Evolutionary conservation across 768 basidiomycete genomes (phyloP).

Genomic region (Calocera viscosa): DNA sequence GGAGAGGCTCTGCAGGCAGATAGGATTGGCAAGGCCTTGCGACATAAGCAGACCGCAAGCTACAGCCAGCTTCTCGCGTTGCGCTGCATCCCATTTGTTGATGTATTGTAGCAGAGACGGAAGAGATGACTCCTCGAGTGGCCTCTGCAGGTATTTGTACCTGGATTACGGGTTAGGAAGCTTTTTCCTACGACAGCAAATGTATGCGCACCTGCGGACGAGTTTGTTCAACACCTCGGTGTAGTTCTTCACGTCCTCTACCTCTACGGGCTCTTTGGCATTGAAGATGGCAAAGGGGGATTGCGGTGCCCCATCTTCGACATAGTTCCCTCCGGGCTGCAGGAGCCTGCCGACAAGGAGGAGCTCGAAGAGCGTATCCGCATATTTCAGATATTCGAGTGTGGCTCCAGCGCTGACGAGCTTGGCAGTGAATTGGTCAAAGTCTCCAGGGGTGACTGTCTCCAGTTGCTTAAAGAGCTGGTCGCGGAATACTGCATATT

Average conservation of each 20-base stretch:
- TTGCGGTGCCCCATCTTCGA: constrained; percentile 74
- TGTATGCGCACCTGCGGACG: constrained; percentile 63
- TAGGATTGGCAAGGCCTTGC: constrained; percentile 66
- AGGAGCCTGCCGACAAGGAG: constrained; percentile 90
- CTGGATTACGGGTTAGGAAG: constrained; percentile 31
- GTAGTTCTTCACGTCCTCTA: constrained; percentile 83
- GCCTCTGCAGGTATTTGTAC: constrained; percentile 98
- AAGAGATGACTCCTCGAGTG: constrained; percentile 75
- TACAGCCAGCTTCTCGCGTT: constrained; percentile 72
- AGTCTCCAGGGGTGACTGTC: constrained; percentile 64
- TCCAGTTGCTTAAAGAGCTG: constrained; percentile 85
- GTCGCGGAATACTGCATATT: constrained; percentile 67
- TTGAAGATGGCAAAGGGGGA: constrained; percentile 84
- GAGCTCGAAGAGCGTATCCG: constrained; percentile 91
- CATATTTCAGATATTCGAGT: constrained; percentile 94
- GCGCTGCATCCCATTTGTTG: constrained; percentile 64
- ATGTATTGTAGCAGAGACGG: constrained; percentile 79
- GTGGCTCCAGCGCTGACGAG: constrained; percentile 84
- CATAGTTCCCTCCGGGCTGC: constrained; percentile 84
- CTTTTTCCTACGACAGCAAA: constrained; percentile 10
- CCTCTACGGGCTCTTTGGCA: constrained; percentile 61
- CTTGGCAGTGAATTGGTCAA: constrained; percentile 68
- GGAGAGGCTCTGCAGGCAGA: constrained; percentile 66
- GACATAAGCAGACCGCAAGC: constrained; percentile 72
- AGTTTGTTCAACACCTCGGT: constrained; percentile 92